These are phyloP conservation scores for Gautieria morchelliformis DNA, from an alignment of 768 basidiomycete species.

Conservation along the genomic window DNA sequence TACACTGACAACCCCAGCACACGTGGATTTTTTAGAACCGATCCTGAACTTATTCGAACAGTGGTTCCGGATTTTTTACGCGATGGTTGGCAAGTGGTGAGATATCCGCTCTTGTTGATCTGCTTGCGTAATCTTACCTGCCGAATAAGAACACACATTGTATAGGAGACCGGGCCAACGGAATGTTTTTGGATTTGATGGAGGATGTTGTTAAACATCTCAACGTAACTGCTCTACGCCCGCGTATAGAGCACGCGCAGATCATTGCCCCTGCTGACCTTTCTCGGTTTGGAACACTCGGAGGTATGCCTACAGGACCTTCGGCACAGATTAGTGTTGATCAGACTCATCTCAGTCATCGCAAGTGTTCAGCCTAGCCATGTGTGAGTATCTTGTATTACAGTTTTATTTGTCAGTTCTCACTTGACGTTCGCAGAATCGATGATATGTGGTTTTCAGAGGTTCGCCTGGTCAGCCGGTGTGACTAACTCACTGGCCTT, in stretches of 20 bases:
- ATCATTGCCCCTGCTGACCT: constrained; percentile 70
- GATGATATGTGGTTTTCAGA: constrained; percentile 95
- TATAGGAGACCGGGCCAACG: constrained; percentile 84
- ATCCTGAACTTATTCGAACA: constrained; percentile 1
- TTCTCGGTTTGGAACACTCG: constrained; percentile 55
- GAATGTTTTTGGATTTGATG: constrained; percentile 74
- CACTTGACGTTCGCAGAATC: constrained; percentile 23
- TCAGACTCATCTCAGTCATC: constrained; percentile 46
- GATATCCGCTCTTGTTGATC: not conserved
- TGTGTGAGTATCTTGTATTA: constrained; percentile 24
- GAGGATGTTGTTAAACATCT: constrained; percentile 44
- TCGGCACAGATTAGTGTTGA: not conserved
- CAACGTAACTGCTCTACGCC: constrained; percentile 43
- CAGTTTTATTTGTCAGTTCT: not conserved
- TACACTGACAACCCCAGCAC: constrained; percentile 9
- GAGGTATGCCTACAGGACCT: constrained; percentile 36
- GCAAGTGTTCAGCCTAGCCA: constrained; percentile 92
- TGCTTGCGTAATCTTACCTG: not conserved
- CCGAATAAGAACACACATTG: constrained; percentile 69
- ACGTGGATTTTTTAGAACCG: constrained; percentile 8
- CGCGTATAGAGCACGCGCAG: constrained; percentile 90
- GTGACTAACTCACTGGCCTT: not conserved
- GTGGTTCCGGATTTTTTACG: constrained; percentile 8
- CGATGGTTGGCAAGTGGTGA: constrained; percentile 12
- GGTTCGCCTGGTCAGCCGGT: constrained; percentile 36